phyloP scores from a whole-genome alignment of 148 eudicot species.

The Simmondsia chinensis region DNA sequence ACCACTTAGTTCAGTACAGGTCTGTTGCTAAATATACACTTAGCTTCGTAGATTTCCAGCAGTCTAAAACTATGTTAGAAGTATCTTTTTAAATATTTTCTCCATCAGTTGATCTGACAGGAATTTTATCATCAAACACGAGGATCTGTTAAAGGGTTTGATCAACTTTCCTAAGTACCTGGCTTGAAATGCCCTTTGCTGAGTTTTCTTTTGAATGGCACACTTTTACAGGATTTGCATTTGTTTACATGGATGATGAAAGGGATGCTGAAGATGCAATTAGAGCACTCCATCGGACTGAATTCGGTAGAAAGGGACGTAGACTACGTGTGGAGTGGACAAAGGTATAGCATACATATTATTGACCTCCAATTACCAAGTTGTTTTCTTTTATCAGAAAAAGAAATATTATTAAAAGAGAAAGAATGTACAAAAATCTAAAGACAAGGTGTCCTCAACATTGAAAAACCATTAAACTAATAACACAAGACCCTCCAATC shows the following conservation, averaged over 20 bases:
- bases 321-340: slow-evolving; percentile 95
- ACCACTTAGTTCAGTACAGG: slow-evolving; percentile 57
- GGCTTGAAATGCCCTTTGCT: slow-evolving; percentile 1
- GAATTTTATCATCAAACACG: no score
- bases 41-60: slow-evolving; percentile 20
- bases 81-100: no score
- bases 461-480: no score
- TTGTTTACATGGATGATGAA: slow-evolving; percentile 85
- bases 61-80: slow-evolving; percentile 5
- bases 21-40: slow-evolving; percentile 55
- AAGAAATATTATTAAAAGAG: no score
- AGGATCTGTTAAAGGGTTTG: slow-evolving; percentile 10
- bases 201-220: not conserved
- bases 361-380: no score
- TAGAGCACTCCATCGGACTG: slow-evolving; percentile 61
- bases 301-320: slow-evolving; percentile 87
- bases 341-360: no score
- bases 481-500: no score
- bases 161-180: slow-evolving; percentile 1
- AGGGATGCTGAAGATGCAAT: slow-evolving; percentile 94
- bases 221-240: slow-evolving; percentile 58
- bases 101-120: no score
- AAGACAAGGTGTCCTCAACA: no score
- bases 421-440: no score
- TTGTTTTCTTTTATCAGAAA: no score